Evolutionary conservation across 192 early-diverging fungal genomes (phyloP), one percentile per base, ranked within the genome.

Genomic region (Backusella liffmaniae): DNA sequence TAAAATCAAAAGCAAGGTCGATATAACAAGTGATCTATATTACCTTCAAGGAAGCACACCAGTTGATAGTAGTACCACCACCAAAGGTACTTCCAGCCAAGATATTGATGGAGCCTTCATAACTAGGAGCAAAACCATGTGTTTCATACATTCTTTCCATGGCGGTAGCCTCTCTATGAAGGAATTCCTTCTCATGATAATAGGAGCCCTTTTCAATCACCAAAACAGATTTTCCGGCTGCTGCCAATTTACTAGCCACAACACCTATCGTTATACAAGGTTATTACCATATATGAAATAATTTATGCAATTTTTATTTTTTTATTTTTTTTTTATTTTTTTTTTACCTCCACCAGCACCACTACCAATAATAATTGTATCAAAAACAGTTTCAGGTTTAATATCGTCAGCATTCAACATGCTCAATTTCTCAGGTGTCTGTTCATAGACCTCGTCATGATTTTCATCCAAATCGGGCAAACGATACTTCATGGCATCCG

Each of bases 41-140:
- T 82, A 86, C 84, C 80, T 89, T 85, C n/a, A 89, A 66, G 12
- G 81, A 87, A 23, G 86, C 84, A 32, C 77, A 82, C 91, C 93
- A 93, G 78, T 93, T 92, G 66, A 94, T 78, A 10, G 84, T 84
- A 36, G 92, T 93, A 36, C 93, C 94, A 75, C 94, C 94, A 46
- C 94, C 94, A 83, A 90, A 92, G 16, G 90, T 88, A 37, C 77
- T 78, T 5, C 93, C 94, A 12, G 90, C 89, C 23, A 90, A 69
- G 18, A 92, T 74, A 13, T 76, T 80, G 6, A 94, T 70, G 18
- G 82, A 67, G 16, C 89, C 90, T 76, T 91, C 89, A 4, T 85
- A 78, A 29, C 82, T 81, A 12, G 83, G 41, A 36, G 91, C 76
- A 2, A 79, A 70, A 1, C 85, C 90, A 6, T 82, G 77, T 34